phyloP scores from a whole-genome alignment of 176 grass and related monocot species.

The Musa schizocarpa region DNA sequence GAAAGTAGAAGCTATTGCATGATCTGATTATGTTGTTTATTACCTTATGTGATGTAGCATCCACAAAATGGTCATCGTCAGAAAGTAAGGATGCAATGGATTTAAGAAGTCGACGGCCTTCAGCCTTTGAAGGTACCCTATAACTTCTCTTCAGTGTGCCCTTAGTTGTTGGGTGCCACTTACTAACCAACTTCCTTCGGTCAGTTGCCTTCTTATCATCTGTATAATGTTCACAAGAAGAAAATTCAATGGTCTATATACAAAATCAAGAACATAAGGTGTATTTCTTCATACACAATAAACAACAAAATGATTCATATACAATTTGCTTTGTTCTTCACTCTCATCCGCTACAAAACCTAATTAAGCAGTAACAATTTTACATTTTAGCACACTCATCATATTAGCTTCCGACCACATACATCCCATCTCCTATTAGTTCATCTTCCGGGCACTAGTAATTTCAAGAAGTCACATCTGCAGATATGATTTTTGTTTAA shows the following conservation, averaged over 20 bases:
- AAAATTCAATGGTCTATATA: constrained; percentile 2
- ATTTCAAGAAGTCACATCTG: too few species aligned
- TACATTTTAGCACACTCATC: too few species aligned
- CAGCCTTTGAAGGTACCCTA: constrained; percentile 71
- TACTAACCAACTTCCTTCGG: constrained; percentile 65
- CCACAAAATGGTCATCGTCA: constrained; percentile 90
- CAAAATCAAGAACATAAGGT: neutral
- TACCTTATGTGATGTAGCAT: constrained; percentile 88
- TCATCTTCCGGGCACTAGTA: too few species aligned
- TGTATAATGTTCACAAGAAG: constrained; percentile 21
- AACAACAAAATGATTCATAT: neutral
- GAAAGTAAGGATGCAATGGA: constrained; percentile 78
- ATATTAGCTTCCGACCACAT: too few species aligned
- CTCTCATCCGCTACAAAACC: too few species aligned
- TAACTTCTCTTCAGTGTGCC: constrained; percentile 90
- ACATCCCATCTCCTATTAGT: too few species aligned
- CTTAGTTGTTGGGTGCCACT: constrained; percentile 89
- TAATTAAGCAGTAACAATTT: too few species aligned
- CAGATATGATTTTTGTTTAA: too few species aligned
- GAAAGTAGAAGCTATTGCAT: neutral
- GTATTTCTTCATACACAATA: neutral
- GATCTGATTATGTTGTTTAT: constrained; percentile 8
- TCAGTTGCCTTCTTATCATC: constrained; percentile 49
- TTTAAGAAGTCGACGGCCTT: constrained; percentile 69
- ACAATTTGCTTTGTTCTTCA: too few species aligned